Conservation (phyloP, 495 filamentous ascomycete species). For the Penicillium manginii region DNA sequence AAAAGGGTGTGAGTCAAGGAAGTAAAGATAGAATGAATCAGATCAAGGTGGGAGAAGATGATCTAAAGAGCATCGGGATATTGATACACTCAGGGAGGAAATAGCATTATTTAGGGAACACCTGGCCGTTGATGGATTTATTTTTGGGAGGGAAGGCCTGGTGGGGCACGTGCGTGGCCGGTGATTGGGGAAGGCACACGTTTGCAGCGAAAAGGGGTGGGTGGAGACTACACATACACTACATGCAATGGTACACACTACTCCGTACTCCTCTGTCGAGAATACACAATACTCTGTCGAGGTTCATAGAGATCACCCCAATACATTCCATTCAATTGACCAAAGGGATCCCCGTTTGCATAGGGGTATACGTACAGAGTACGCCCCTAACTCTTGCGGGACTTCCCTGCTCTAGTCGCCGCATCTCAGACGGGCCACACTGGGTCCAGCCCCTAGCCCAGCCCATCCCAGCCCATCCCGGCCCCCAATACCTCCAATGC, state of each 20-base stretch:
- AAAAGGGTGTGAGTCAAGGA: slow-evolving; percentile 7
- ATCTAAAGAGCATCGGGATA: not conserved
- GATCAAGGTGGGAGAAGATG: slow-evolving; percentile 9
- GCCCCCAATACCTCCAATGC: slow-evolving; percentile 14
- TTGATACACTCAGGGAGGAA: slow-evolving; percentile 14
- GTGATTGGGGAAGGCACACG: slow-evolving; percentile 35
- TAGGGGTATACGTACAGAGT: no score
- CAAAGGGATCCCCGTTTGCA: no score
- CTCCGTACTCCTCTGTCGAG: no score
- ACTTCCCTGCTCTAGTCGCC: not conserved
- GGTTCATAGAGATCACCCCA: no score
- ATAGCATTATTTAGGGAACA: slow-evolving; percentile 35
- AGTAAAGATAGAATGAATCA: slow-evolving; percentile 16
- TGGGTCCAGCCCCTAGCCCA: slow-evolving; percentile 13
- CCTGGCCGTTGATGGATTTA: slow-evolving; percentile 41
- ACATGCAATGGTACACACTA: not conserved
- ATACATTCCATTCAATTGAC: no score
- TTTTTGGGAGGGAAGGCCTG: slow-evolving; percentile 29
- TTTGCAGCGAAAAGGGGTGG: slow-evolving; percentile 38
- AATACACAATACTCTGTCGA: no score
- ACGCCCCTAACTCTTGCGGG: no score
- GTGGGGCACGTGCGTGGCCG: slow-evolving; percentile 34
- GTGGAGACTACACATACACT: slow-evolving; percentile 10
- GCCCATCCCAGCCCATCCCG: slow-evolving; percentile 10
- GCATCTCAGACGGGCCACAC: slow-evolving; percentile 10